Conservation (phyloP, 2,329 filamentous ascomycete genomes). For the Penicillium sp. region DNA sequence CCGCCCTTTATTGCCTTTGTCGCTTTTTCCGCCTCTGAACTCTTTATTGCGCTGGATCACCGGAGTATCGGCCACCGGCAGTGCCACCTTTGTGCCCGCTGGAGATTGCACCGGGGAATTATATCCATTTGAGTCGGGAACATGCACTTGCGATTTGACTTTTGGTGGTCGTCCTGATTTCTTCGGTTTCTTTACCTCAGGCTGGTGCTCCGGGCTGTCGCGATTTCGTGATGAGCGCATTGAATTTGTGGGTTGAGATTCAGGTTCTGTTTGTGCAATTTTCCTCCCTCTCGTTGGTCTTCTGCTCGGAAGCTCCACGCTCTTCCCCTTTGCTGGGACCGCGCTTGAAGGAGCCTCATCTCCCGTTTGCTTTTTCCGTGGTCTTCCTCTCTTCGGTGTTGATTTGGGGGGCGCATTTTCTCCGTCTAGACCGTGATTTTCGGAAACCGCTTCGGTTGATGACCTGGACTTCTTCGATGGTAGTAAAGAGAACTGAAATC, state of each 20-base stretch:
- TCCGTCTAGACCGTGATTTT: conserved; percentile 39
- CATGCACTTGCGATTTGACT: conserved; percentile 21
- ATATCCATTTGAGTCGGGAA: conserved; percentile 27
- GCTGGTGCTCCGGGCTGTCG: conserved; percentile 29
- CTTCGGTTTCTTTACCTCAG: conserved; percentile 32
- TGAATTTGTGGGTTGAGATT: conserved; percentile 16
- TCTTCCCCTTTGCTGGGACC: conserved; percentile 19
- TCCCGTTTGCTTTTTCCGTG: conserved; percentile 44
- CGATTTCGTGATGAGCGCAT: conserved; percentile 28
- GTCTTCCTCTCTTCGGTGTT: conserved; percentile 39
- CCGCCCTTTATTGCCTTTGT: conserved; percentile 62
- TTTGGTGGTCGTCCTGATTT: conserved; percentile 36
- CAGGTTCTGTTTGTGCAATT: conserved; percentile 12
- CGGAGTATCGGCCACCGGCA: conserved; percentile 90
- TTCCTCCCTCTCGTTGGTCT: conserved; percentile 30
- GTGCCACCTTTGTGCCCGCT: conserved; percentile 64
- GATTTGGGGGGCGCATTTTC: conserved; percentile 36
- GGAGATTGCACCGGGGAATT: conserved; percentile 31
- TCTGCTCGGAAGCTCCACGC: conserved; percentile 23
- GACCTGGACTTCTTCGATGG: conserved; percentile 63
- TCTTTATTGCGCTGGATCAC: conserved; percentile 93
- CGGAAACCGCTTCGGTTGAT: conserved; percentile 35
- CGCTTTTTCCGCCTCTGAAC: conserved; percentile 74
- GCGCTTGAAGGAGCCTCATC: conserved; percentile 15
- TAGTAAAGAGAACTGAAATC: conserved; percentile 70